Evolutionary conservation across 2,329 filamentous ascomycete genomes (phyloP), one percentile per base, ranked within the genome.

Genomic region (Alternaria sp.): DNA sequence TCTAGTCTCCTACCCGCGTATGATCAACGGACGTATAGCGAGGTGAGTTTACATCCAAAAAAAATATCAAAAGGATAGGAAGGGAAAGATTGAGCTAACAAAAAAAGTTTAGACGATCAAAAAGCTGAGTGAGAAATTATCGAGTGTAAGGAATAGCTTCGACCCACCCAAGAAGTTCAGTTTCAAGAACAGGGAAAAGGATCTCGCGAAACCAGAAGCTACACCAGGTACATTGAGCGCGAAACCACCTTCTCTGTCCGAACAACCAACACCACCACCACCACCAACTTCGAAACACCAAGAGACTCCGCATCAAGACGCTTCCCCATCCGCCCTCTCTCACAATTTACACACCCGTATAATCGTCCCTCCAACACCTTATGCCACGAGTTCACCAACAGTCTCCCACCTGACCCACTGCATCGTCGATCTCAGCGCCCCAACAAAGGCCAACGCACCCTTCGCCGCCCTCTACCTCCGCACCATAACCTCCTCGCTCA

Each of bases 1-100:
- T 87, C 90, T 2, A 88, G 89, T 55, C 92, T 89, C 66, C 86
- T 97, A 14, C 93, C 95, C 3, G 88, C 92, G 7, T 96, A 97
- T 74, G 95, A 98, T 71, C 92, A 95, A 76, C 87, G 91, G 67
- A 89, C 90, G 24, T 98, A 97, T 73, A 86, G 89, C 41, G 88
- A 93, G 80, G 91, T 93, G 78, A 8, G 54, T 71, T 58, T 96
- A 13, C 92, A 93, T 17, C 17, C 17, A 17, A 17, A 17, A 17
- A 17, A 97, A 74, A 93, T 97, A 71, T 91, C 93, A 5, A 6
- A n/a, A 76, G 86, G 90, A 68, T 88, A 89, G 24, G 97, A 96
- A 28, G 24, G 7, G 4, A 0, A 73, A 85, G 88, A 42, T 14
- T 24, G 21, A 88, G 58, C 64, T 78, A 57, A 77, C 54, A n/a